These are phyloP conservation scores for Coccinonectria pachysandricola DNA, from an alignment of 2,329 filamentous ascomycete genomes.

Conservation along the genomic window DNA sequence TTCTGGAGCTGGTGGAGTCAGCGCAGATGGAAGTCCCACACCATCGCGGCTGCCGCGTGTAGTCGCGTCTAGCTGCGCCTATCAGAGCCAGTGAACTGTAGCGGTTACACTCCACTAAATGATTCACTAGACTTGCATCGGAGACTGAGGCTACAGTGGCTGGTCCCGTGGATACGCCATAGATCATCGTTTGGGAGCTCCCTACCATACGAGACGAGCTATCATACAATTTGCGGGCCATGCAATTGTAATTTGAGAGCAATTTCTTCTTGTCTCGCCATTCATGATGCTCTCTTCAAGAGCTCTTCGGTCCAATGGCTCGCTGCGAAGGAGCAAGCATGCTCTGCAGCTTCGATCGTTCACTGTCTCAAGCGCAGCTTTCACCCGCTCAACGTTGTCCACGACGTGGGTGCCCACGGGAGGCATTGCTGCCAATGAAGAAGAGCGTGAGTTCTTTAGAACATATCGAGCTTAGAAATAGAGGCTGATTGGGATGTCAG, in stretches of 20 bases:
- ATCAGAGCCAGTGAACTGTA: slow-evolving; percentile 2
- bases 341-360: slow-evolving; percentile 11
- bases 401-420: slow-evolving; percentile 72
- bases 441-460: slow-evolving; percentile 34
- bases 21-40: slow-evolving; percentile 10
- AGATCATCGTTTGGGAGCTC: too few relatives aligned
- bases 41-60: slow-evolving; percentile 13
- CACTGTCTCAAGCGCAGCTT: slow-evolving; percentile 21
- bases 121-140: too few relatives aligned
- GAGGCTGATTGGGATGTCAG: slow-evolving; percentile 27
- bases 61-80: slow-evolving; percentile 10
- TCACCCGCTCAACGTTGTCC: slow-evolving; percentile 41
- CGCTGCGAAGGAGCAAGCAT: slow-evolving; percentile 3
- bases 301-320: slow-evolving; percentile 6
- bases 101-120: slow-evolving; percentile 4
- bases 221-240: too few relatives aligned
- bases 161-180: too few relatives aligned
- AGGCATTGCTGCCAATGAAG: slow-evolving; percentile 48
- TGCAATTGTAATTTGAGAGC: slow-evolving; percentile 1
- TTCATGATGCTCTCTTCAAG: slow-evolving; percentile 10
- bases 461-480: not conserved
- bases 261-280: not conserved
- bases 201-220: too few relatives aligned
- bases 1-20: slow-evolving; percentile 9
- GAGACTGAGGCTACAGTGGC: too few relatives aligned